Percentiles rank a stretch among this genome's conserved stretches.
Conservation (phyloP, 176 grass and related monocot genomes). For the Eleusine indica region DNA sequence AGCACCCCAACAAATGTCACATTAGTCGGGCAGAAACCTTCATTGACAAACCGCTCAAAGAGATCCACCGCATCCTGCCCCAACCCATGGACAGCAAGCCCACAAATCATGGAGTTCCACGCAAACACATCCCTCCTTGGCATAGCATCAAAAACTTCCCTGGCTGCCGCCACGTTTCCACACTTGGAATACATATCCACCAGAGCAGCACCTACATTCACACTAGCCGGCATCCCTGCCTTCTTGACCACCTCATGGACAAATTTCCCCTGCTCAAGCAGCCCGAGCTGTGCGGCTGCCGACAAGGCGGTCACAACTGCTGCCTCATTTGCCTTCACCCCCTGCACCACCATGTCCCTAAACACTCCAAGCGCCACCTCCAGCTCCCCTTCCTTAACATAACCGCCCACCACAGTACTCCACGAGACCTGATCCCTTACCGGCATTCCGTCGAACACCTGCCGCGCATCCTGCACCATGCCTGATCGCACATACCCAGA, state of each 20-base stretch:
- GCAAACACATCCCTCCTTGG: conserved; percentile 55
- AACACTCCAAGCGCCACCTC: conserved; percentile 57
- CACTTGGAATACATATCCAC: conserved; percentile 87
- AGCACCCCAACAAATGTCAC: conserved; percentile 75
- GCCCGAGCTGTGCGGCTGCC: conserved; percentile 46
- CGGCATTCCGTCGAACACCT: conserved; percentile 61
- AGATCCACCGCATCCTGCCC: conserved; percentile 52
- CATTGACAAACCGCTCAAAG: conserved; percentile 51
- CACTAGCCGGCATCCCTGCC: conserved; percentile 16
- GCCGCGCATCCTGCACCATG: conserved; percentile 17
- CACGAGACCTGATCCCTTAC: conserved; percentile 61
- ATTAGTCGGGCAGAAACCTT: conserved; percentile 52
- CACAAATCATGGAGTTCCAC: conserved; percentile 73
- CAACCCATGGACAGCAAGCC: conserved; percentile 64
- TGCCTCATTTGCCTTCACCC: conserved; percentile 51
- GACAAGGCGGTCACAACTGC: conserved; percentile 54
- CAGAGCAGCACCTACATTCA: conserved; percentile 45
- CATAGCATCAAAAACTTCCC: conserved; percentile 58
- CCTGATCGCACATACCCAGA: conserved; percentile 50
- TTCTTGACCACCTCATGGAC: conserved; percentile 44
- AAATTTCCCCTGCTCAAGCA: conserved; percentile 66
- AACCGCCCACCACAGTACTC: conserved; percentile 62
- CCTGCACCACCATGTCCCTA: conserved; percentile 43
- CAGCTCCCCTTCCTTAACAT: conserved; percentile 59
- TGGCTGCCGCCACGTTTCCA: conserved; percentile 43